phyloP scores from a whole-genome alignment of 306 rosid species.

The Oxytropis ochrocephala region DNA sequence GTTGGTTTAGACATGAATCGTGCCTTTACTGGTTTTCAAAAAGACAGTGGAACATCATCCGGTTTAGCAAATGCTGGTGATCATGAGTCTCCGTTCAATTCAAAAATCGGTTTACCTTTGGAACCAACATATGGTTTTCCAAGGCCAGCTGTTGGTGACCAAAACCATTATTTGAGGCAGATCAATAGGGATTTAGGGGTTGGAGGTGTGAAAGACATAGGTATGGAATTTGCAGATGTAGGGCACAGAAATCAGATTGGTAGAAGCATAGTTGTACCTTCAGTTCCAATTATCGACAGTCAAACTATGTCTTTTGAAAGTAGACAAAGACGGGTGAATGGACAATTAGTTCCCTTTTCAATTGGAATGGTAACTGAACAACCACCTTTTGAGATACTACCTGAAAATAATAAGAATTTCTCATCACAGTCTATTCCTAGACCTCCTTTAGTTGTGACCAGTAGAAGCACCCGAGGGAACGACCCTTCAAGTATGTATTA shows the following conservation, averaged over 20 bases:
- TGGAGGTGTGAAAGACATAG: neutral
- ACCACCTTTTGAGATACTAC: neutral
- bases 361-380: neutral
- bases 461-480: constrained; percentile 1
- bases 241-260: neutral
- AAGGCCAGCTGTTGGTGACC: constrained; percentile 9
- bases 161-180: neutral
- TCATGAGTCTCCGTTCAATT: neutral
- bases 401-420: neutral
- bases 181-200: neutral
- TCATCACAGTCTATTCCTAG: neutral
- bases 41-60: neutral
- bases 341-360: constrained; percentile 9
- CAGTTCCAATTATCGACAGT: constrained; percentile 15
- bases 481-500: constrained; percentile 26
- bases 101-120: neutral
- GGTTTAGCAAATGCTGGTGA: neutral
- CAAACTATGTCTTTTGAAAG: neutral
- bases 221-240: constrained; percentile 5
- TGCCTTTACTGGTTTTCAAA: constrained; percentile 21
- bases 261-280: constrained; percentile 1
- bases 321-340: neutral
- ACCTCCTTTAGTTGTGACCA: neutral
- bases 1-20: constrained; percentile 9
- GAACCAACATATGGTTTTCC: constrained; percentile 17